Evolutionary conservation across 2,329 filamentous ascomycete genomes (phyloP), one percentile per base, ranked within the genome.

Genomic region (Fusarium sterilihyphosum): DNA sequence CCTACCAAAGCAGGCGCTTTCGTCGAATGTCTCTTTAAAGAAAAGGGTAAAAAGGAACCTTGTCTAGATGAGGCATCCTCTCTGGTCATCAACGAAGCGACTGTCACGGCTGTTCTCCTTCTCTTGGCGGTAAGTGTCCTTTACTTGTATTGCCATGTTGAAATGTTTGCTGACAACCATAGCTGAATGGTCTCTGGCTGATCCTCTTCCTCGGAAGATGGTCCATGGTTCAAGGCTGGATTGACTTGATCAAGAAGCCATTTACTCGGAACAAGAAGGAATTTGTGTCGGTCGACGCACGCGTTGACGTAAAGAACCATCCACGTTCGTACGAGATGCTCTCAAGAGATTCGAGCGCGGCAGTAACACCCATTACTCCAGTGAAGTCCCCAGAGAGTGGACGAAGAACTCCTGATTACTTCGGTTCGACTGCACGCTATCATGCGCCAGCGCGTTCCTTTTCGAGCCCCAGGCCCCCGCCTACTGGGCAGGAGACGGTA

Each of bases 211-310:
- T 98, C 38, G 92, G 93, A 43, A 92, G 95, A 60, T 91, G 90
- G 81, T 92, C 93, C n/a, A 97, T 98, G 92, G 86, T 97, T 63
- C 89, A 87, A 7, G 96, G 93, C 71, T 99, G 96, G 96, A 76
- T 86, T 47, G 91, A 97, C 33, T 84, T 95, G 47, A 82, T 91
- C 74, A 85, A 82, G 62, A 81, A 83, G 43, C 79, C 85, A 56
- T 83, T 90, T 69, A 82, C 84, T 41, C 84, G 86, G 61, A 85
- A 83, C 67, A 90, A 92, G 80, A 90, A 90, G 77, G 96, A 98
- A 82, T 98, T 98, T 78, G 93, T 98, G 73, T 97, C 94, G 44
- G 92, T 93, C 52, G 96, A 98, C 80, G 94, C 95, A 53, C 89
- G 89, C 70, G 83, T 85, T 77, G 87, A 90, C 68, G 82, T 88